Evolutionary conservation across 2,329 filamentous ascomycete species (phyloP), one percentile per base, ranked within the genome.

Genomic region (Claviceps sp.): DNA sequence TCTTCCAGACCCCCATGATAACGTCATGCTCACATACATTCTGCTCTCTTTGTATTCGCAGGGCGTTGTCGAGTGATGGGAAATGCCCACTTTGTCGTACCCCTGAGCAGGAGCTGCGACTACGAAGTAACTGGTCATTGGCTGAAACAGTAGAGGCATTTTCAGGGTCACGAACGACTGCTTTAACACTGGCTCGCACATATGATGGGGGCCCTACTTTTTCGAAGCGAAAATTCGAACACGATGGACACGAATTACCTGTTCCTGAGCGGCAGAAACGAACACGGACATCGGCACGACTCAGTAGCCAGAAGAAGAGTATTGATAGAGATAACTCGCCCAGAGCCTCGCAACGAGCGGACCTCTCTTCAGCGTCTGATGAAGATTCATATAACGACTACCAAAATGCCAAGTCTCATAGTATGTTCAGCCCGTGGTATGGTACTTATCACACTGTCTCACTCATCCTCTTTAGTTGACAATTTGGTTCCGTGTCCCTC

Each of bases 1-100:
- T 97, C 69, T 97, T 87, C 72, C 82, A 82, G 55, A 95, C 89
- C 49, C 93, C 93, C 0, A 93, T 98, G 80, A 84, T 96, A 56
- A 98, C 93, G 1, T 87, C 87, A 1, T 98, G 93, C 70, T 86
- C 82, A 51, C 93, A 98, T 65, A 97, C 93, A 0, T 98, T 98
- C 64, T 98, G 93, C 74, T 96, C 91, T 6, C 72, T 95, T 51
- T 98, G 93, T 67, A 97, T 98, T 65, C 85, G 93, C 34, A 78
- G 90, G 56, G 89, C 87, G 55, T 76, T 98, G 1, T 84, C 84
- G 2, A 77, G 80, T 37, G 89, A 96, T 58, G 87, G 89, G 8
- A 89, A 86, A 67, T 98, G 93, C 61, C 93, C 93, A 0, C 74
- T 88, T 1, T 98, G 93, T 68, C 82, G 89, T 50, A 73, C 80